Percentiles rank a stretch among this genome's conserved stretches.
These are phyloP conservation scores for Stephanodiscus triporus DNA, from an alignment of 108 stramenopile species.

Conservation along the genomic window DNA sequence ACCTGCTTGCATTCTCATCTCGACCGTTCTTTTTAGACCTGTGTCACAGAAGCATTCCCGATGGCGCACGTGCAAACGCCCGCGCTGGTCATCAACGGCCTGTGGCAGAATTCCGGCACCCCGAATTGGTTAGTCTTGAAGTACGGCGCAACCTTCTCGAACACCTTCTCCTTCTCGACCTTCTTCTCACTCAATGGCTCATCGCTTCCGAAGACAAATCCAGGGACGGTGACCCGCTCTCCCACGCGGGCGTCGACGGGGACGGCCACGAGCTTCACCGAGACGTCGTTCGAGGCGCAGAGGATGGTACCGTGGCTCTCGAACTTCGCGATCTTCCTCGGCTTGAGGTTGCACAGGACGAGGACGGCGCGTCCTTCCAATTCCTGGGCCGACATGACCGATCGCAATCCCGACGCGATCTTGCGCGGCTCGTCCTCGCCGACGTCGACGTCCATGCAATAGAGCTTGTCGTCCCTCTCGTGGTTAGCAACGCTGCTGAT, in stretches of 20 bases:
- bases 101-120: slow-evolving; percentile 77
- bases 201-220: slow-evolving; percentile 76
- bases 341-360: slow-evolving; percentile 97
- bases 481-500: slow-evolving; percentile 95
- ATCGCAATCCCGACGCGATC: slow-evolving; percentile 94
- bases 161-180: slow-evolving; percentile 75
- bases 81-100: slow-evolving; percentile 88
- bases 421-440: slow-evolving; percentile 92
- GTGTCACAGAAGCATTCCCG: slow-evolving; percentile 65
- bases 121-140: slow-evolving; percentile 88
- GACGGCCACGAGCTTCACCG: slow-evolving; percentile 89
- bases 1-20: too few relatives aligned
- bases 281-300: slow-evolving; percentile 90
- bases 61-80: slow-evolving; percentile 88
- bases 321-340: slow-evolving; percentile 93
- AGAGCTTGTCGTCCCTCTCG: slow-evolving; percentile 94
- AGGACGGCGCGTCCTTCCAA: slow-evolving; percentile 90
- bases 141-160: slow-evolving; percentile 63
- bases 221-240: slow-evolving; percentile 84
- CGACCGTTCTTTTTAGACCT: not conserved
- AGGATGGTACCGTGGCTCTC: slow-evolving; percentile 97
- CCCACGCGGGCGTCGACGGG: slow-evolving; percentile 93
- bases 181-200: slow-evolving; percentile 97
- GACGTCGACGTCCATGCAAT: slow-evolving; percentile 97
- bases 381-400: slow-evolving; percentile 81